A percentile compares a stretch with the other conserved stretches of the same genome.
These are phyloP conservation scores for Centella asiatica DNA, from an alignment of 129 eudicot species.

Conservation along the genomic window DNA sequence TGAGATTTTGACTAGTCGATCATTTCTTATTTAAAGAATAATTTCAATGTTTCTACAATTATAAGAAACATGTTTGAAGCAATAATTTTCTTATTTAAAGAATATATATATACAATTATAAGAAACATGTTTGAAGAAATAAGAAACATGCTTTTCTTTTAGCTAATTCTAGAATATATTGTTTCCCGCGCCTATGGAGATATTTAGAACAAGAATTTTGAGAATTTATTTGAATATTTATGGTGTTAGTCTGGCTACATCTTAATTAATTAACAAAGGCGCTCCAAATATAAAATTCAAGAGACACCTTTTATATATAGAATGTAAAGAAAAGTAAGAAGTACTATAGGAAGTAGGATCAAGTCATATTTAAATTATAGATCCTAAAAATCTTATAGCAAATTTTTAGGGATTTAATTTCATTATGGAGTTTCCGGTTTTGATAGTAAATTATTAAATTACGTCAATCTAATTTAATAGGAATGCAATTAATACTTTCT, in stretches of 20 bases:
- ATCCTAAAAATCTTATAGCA: slow-evolving; percentile 26
- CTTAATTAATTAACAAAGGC: too few species aligned
- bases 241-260: not conserved
- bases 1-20: too few species aligned
- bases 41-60: too few species aligned
- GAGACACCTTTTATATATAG: not conserved
- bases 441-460: not conserved
- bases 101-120: too few species aligned
- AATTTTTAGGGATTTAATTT: slow-evolving; percentile 18
- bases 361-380: slow-evolving; percentile 19
- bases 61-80: too few species aligned
- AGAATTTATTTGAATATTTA: too few species aligned
- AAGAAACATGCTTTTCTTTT: too few species aligned
- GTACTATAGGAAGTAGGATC: slow-evolving; percentile 6
- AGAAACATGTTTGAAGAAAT: too few species aligned
- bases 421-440: not conserved
- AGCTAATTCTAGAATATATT: too few species aligned
- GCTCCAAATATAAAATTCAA: slow-evolving; percentile 3
- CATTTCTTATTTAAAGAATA: too few species aligned
- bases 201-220: not conserved
- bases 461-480: slow-evolving; percentile 8
- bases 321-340: slow-evolving; percentile 5
- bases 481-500: slow-evolving; percentile 3
- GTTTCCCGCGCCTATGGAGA: not conserved
- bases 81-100: too few species aligned